Evolutionary conservation across 1,284 basidiomycete species (phyloP).

Genomic region (Cutaneotrichosporon cutaneum): DNA sequence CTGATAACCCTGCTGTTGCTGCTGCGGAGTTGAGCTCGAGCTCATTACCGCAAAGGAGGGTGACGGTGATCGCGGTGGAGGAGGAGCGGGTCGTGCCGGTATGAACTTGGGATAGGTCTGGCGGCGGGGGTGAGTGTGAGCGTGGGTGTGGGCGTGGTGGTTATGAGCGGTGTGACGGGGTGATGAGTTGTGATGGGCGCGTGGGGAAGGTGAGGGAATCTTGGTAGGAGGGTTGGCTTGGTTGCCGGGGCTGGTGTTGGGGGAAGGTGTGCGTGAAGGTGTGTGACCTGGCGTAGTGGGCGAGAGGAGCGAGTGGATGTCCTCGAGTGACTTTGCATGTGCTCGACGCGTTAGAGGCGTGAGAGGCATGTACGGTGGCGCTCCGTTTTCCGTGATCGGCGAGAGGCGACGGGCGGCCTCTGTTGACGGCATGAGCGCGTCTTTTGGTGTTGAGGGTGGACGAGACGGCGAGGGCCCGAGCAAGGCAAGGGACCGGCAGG

Average conservation of each 20-base stretch:
- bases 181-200: neutral
- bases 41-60: neutral
- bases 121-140: neutral
- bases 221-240: neutral
- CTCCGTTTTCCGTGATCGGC: constrained; percentile 41
- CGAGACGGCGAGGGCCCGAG: neutral
- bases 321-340: no score
- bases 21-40: neutral
- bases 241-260: neutral
- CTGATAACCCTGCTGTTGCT: neutral
- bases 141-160: neutral
- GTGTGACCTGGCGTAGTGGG: neutral
- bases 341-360: neutral
- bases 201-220: neutral
- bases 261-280: neutral
- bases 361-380: constrained; percentile 11
- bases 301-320: no score
- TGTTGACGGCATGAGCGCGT: constrained; percentile 3
- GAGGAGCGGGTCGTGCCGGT: neutral
- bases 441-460: neutral
- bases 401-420: constrained; percentile 26
- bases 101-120: neutral
- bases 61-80: neutral
- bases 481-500: no score
- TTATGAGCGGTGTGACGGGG: neutral